A percentile compares a stretch with the other conserved stretches of the same genome.
phyloP scores from a whole-genome alignment of 2,329 filamentous ascomycete genomes.

The Colletotrichum sp. region DNA sequence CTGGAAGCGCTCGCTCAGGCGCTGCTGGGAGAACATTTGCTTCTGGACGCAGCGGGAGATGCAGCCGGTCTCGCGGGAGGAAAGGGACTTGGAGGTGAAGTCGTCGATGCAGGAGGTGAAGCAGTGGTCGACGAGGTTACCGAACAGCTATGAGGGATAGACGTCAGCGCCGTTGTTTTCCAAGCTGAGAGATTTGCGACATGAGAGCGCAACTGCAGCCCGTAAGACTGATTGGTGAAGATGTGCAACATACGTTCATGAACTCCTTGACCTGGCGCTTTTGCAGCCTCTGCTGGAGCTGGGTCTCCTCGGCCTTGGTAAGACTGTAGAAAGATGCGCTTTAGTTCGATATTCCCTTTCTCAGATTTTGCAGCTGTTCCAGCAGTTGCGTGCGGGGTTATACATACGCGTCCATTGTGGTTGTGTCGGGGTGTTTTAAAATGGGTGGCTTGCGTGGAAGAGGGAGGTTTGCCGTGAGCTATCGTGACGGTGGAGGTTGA shows the following conservation, averaged over 20 bases:
- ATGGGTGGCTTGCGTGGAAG: neutral
- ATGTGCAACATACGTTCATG: conserved; percentile 76
- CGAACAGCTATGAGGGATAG: conserved; percentile 52
- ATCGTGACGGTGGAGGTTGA: neutral
- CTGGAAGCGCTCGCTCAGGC: conserved; percentile 88
- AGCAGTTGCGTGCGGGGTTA: neutral
- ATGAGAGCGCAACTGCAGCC: neutral
- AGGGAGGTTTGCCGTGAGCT: neutral
- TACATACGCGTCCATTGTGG: conserved; percentile 27
- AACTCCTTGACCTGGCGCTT: conserved; percentile 99
- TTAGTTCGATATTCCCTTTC: conserved; percentile 20
- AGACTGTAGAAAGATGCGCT: conserved; percentile 50
- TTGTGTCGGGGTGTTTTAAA: neutral
- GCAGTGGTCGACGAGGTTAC: conserved; percentile 81
- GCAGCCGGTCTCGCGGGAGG: conserved; percentile 87
- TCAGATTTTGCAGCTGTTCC: conserved; percentile 7
- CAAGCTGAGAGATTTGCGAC: neutral
- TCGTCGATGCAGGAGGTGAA: conserved; percentile 98
- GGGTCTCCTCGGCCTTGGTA: conserved; percentile 81
- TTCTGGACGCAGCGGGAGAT: conserved; percentile 96
- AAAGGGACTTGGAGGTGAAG: conserved; percentile 96
- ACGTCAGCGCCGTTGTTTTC: neutral
- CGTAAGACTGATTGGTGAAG: neutral
- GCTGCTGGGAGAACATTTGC: conserved; percentile 89
- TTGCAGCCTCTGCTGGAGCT: conserved; percentile 94